Base-by-base conservation (phyloP, 2,329 filamentous ascomycete genomes). In the Neoarthrinium moseri region DNA sequence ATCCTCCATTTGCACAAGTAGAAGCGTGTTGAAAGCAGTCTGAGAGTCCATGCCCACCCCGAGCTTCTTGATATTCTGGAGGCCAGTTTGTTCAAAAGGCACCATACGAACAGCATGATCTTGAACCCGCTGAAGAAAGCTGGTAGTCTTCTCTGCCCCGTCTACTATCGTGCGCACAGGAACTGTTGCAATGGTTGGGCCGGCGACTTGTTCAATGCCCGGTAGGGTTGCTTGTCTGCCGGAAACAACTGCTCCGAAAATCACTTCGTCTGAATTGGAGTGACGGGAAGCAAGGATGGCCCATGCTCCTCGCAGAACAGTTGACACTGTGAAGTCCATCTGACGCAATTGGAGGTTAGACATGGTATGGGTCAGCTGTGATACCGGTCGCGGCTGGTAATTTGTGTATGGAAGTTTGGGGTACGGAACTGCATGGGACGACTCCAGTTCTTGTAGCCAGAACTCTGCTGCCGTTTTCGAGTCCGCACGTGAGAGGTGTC, bases 171-270 rank as follows among this genome's bases (percentile, higher is more conserved):
- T 20, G 15, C 38, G 38, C 17, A 29, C 8, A 10, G 38, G 38
- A 10, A 42, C 13, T 10, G 38, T 29, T 15, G 38, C 38, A 13
- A 42, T 42, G 8, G 38, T 42, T 29, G 38, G 38, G n/a, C 38
- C 38, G 23, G 18, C 22, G 13, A 42, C n/a, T 8, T 30, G 8
- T 18, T 42, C 38, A 20, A 42, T 42, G 11, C 24, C 38, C 8
- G 17, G 22, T 12, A 42, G 22, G 8, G 38, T 22, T 10, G 23
- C 22, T 4, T 20, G n/a, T 6, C 38, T 10, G 4, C 38, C 38
- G 17, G 18, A 13, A 4, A 30, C 26, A n/a, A 24, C 22, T 5
- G 18, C 17, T 4, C 38, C 38, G 21, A 42, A 42, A 10, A 38
- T 20, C 5, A 22, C n/a, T n/a, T 38, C 35, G 11, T 12, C 11